Evolutionary conservation across 805 yeast genomes (phyloP), one percentile per base, ranked within the genome.

Genomic region (Cyberlindnera xylosilytica): DNA sequence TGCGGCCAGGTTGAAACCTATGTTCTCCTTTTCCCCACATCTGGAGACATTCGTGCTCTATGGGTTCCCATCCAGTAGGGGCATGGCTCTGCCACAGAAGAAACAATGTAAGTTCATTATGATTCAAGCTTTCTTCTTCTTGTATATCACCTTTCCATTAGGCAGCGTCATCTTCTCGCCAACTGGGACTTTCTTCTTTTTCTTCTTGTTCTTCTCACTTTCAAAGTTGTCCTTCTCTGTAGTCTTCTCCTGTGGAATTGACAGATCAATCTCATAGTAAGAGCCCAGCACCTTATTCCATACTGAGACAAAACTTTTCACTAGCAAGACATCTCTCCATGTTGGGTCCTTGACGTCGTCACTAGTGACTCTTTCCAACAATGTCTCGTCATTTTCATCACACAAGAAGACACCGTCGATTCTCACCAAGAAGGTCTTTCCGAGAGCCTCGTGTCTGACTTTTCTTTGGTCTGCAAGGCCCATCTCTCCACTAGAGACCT

Each of bases 391-490:
- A 0, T 41, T 45, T 8, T 53, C 52, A 23, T 78, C 82, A 7
- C 76, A 61, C 19, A 78, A 58, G 57, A 63, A 76, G 10, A 83
- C 82, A 12, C 87, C 87, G 43, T 76, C 78, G 28, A 74, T 66
- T 39, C 74, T 73, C 3, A 83, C 78, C 17, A 78, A 39, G 46
- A 84, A 77, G 26, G 71, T 69, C 53, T 74, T 77, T 3, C 76
- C 79, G 39, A 67, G 64, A 11, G 35, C 39, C 11, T 51, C 53
- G 34, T 53, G 45, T n/a, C 50, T 38, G 3, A 52, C 50, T 29
- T 48, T 50, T 29, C 52, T 42, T 31, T 50, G 50, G 26, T 43
- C 49, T 12, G 44, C 35, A 18, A 45, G 9, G 5, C 35, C 44
- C 28, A 49, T 20, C 20, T 40, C 53, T 3, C 37, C 43, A 22